phyloP scores from a whole-genome alignment of 345 rosid species.

The Cardiospermum halicacabum region DNA sequence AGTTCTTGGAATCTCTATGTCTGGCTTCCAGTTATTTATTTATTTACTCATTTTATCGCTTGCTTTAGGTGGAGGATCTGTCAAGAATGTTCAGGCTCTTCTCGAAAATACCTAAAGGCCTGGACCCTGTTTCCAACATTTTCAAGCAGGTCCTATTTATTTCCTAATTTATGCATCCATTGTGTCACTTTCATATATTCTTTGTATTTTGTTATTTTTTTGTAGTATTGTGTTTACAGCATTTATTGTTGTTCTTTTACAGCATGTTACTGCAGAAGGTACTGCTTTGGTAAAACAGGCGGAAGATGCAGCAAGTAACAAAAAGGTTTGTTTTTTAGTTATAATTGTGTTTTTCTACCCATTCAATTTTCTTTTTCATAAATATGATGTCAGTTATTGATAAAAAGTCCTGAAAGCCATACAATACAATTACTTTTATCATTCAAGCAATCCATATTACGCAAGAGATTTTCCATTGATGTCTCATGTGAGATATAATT shows the following conservation, averaged over 20 bases:
- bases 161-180: not conserved
- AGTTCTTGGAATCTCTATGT: not conserved
- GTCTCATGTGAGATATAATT: not conserved
- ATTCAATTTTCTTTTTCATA: not conserved
- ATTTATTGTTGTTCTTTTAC: too few species aligned
- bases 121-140: constrained; percentile 52
- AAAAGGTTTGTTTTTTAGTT: constrained; percentile 28
- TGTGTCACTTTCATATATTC: not conserved
- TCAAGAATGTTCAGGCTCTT: constrained; percentile 74
- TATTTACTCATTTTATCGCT: not conserved
- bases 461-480: not conserved
- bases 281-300: constrained; percentile 64
- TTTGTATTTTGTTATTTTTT: not conserved
- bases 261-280: constrained; percentile 72
- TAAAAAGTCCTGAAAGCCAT: not conserved
- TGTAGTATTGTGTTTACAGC: not conserved
- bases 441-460: not conserved
- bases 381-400: not conserved
- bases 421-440: not conserved
- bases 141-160: constrained; percentile 48
- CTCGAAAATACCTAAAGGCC: constrained; percentile 43
- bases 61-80: constrained; percentile 58
- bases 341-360: not conserved
- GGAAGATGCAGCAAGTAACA: constrained; percentile 58
- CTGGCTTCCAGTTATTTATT: not conserved